These are phyloP conservation scores for Collybiopsis confluens DNA, from an alignment of 768 basidiomycete genomes.

Conservation along the genomic window DNA sequence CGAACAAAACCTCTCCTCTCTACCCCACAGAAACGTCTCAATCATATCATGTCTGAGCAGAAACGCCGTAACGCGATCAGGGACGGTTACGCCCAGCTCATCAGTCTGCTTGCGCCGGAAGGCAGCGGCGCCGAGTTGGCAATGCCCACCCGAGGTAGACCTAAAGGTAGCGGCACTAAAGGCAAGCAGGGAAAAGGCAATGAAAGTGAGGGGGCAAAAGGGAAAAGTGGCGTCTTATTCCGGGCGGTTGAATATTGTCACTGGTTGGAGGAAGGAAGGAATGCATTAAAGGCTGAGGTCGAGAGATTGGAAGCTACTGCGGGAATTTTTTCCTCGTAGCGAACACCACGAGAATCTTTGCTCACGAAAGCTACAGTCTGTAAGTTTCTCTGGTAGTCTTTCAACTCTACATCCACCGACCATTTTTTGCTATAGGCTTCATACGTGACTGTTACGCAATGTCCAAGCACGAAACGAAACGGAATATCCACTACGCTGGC, in stretches of 20 bases:
- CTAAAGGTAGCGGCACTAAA: slow-evolving; percentile 65
- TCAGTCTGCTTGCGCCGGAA: slow-evolving; percentile 75
- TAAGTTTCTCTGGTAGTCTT: background rate
- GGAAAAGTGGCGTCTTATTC: slow-evolving; percentile 87
- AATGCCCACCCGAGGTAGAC: slow-evolving; percentile 74
- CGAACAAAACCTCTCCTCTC: slow-evolving; percentile 67
- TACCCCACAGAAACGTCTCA: slow-evolving; percentile 81
- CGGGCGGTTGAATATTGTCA: slow-evolving; percentile 81
- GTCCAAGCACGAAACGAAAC: background rate
- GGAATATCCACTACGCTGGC: background rate
- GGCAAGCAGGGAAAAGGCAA: slow-evolving; percentile 10
- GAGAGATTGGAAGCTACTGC: slow-evolving; percentile 49
- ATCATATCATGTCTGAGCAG: slow-evolving; percentile 94
- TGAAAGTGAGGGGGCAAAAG: slow-evolving; percentile 45
- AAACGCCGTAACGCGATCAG: slow-evolving; percentile 90
- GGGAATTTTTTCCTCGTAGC: background rate
- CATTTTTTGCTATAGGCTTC: background rate
- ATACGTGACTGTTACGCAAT: background rate
- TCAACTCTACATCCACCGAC: background rate
- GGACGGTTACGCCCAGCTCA: slow-evolving; percentile 84
- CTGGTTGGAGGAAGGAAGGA: slow-evolving; percentile 83
- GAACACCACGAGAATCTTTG: background rate
- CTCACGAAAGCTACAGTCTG: background rate
- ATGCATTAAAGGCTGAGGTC: slow-evolving; percentile 68
- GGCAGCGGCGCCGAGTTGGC: slow-evolving; percentile 62